A percentile compares a stretch with the other conserved stretches of the same genome.
These are phyloP conservation scores for Daedaleopsis sinensis DNA, from an alignment of 768 basidiomycete species.

Conservation along the genomic window DNA sequence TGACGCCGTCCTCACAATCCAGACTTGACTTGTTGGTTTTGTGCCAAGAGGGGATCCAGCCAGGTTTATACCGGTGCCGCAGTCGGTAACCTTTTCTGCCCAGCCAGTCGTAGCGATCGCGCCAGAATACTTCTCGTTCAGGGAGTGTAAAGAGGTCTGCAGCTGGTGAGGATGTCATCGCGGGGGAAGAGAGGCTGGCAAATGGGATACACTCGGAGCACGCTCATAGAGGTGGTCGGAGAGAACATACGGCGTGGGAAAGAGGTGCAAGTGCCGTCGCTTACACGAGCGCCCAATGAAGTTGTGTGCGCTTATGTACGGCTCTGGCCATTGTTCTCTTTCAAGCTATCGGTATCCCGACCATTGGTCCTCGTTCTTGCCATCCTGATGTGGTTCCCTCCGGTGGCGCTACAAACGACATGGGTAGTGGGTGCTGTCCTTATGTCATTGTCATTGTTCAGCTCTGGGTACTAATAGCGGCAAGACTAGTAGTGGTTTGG, in stretches of 20 bases:
- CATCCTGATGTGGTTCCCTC: too few relatives aligned
- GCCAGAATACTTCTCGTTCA: conserved; percentile 7
- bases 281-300: too few relatives aligned
- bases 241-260: not conserved
- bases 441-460: conserved; percentile 27
- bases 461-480: conserved; percentile 9
- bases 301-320: not conserved
- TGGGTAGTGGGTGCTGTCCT: conserved; percentile 16
- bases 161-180: too few relatives aligned
- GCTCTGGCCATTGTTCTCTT: too few relatives aligned
- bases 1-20: conserved; percentile 1
- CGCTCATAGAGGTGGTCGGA: too few relatives aligned
- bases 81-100: conserved; percentile 5
- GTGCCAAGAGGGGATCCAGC: conserved; percentile 20
- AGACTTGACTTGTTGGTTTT: not conserved
- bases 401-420: not conserved
- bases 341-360: conserved; percentile 9
- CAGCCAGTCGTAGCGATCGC: conserved; percentile 13
- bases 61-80: conserved; percentile 15
- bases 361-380: conserved; percentile 35
- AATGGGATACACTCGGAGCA: too few relatives aligned
- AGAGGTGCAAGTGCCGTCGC: too few relatives aligned
- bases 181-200: too few relatives aligned
- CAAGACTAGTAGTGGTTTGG: too few relatives aligned
- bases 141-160: too few relatives aligned